Conservation (phyloP, 192 early-diverging fungal species). For the Umbelopsis sp. region DNA sequence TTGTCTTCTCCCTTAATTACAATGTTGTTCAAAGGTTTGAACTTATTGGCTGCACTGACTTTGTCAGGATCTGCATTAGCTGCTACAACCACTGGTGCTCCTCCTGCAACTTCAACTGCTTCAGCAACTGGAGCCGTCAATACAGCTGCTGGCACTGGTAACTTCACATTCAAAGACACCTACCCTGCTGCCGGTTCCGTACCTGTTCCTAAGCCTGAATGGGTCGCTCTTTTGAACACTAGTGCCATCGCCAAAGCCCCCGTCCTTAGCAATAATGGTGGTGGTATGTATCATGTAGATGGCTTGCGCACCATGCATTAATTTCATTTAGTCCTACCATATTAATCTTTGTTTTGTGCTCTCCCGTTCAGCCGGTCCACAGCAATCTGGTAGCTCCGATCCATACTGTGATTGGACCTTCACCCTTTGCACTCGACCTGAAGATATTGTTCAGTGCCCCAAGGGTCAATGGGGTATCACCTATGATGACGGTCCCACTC, state of each 20-base stretch:
- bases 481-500: slow-evolving; percentile 60
- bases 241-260: slow-evolving; percentile 45
- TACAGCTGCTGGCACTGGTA: slow-evolving; percentile 17
- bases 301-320: background rate
- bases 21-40: slow-evolving; percentile 3
- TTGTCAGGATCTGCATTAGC: background rate
- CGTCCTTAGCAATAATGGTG: slow-evolving; percentile 35
- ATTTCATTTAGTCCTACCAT: background rate
- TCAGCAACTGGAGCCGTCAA: background rate
- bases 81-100: background rate
- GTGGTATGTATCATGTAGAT: slow-evolving; percentile 18
- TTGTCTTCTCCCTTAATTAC: background rate
- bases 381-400: slow-evolving; percentile 12
- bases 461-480: slow-evolving; percentile 58
- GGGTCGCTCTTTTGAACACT: slow-evolving; percentile 41
- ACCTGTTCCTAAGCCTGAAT: slow-evolving; percentile 41
- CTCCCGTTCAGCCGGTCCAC: slow-evolving; percentile 20
- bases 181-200: slow-evolving; percentile 34
- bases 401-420: slow-evolving; percentile 58
- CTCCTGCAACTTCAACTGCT: background rate
- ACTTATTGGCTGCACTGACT: background rate
- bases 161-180: slow-evolving; percentile 37
- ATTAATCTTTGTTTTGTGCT: background rate
- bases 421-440: slow-evolving; percentile 41
- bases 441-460: slow-evolving; percentile 46